Percentiles rank a stretch among this genome's conserved stretches.
phyloP scores from a whole-genome alignment of 108 stramenopile species.

The Bacterosira constricta region DNA sequence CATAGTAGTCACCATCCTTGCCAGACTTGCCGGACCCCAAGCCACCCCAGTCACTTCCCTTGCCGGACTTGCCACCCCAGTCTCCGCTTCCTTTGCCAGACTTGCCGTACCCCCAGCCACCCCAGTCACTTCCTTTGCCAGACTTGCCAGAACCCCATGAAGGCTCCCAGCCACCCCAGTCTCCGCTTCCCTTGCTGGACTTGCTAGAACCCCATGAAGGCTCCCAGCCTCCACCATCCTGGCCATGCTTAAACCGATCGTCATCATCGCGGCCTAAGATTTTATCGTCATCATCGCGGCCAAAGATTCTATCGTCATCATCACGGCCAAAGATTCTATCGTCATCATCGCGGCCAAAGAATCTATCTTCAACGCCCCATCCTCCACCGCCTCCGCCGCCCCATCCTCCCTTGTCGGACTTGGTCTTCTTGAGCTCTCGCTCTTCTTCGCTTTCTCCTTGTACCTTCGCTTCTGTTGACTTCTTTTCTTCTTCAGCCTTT shows the following conservation, averaged over 20 bases:
- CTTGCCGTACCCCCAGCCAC: background rate
- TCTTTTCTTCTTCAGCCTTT: background rate
- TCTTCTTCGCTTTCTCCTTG: background rate
- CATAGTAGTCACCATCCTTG: background rate
- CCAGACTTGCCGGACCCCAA: constrained; percentile 5
- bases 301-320: background rate
- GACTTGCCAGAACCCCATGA: background rate
- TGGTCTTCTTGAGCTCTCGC: constrained; percentile 5
- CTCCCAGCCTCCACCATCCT: background rate
- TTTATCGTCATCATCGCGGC: background rate
- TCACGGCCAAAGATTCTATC: background rate
- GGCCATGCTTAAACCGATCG: background rate
- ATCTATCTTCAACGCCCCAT: background rate
- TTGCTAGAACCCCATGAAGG: background rate
- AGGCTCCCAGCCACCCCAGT: no score
- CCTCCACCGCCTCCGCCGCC: background rate
- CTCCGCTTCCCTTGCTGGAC: background rate
- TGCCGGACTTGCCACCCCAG: constrained; percentile 4
- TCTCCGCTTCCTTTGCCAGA: constrained; percentile 4
- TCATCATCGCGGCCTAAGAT: background rate
- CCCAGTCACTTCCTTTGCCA: constrained; percentile 1
- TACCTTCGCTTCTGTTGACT: background rate
- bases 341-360: background rate
- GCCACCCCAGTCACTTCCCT: background rate
- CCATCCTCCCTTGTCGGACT: background rate